Base-by-base conservation (phyloP, 305 asterid genomes). In the Fraxinus velutina region DNA sequence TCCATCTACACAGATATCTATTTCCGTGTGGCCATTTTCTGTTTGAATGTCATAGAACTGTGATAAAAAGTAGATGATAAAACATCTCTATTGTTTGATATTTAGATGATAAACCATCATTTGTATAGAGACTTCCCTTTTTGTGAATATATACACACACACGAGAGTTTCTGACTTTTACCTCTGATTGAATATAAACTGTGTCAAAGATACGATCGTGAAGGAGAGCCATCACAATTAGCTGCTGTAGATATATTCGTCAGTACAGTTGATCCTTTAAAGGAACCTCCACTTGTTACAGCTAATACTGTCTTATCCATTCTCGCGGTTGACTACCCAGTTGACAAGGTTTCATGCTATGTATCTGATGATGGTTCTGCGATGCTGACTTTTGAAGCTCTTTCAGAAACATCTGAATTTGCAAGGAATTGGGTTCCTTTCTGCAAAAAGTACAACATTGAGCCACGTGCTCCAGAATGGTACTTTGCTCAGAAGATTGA, bases 201-300 rank as follows among this genome's bases (percentile, higher is more conserved):
- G 34, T 81, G 66, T 77, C 76, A 85, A 90, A 96, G 99, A 86
- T 96, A 96, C 80, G 99, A 96, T 71, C 91, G 95, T 68, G 99
- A 96, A 87, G 99, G 98, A 85, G 99, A 96, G 90, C 92, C 98
- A 83, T 94, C 99, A 75, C 99, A 96, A 85, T 86, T 96, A 86
- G 99, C 98, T 87, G 98, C 99, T 88, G 99, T 96, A 81, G 99
- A 96, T 91, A 96, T 96, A 84, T 96, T 96, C 90, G 99, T 96
- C 90, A 96, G 98, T 93, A 94, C 99, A 79, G 99, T 96, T 7
- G 99, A 96, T 84, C 98, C 99, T 85, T 86, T 96, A 70, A 96
- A 96, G 95, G 99, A 96, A 89, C 99, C 99, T 81, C 99, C 99
- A 57, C 97, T 96, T 84, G 99, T 96, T 79, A 96, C 99, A 81